A percentile compares a stretch with the other conserved stretches of the same genome.
Evolutionary conservation across 2,329 filamentous ascomycete genomes (phyloP).

Genomic region (Verticillium zaregamsianum): DNA sequence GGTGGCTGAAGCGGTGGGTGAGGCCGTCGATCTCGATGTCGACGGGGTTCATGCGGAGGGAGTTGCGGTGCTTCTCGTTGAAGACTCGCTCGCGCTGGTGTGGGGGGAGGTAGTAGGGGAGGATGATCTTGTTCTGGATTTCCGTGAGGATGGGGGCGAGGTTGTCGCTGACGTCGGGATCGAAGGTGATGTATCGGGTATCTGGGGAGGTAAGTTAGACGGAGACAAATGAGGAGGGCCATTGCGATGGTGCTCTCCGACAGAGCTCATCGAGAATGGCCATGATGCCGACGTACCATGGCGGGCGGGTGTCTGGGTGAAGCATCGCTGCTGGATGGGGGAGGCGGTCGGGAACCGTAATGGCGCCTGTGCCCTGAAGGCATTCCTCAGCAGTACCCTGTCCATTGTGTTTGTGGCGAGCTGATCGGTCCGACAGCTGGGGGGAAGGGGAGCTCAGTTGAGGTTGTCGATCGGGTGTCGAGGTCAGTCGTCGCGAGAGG

Average conservation of each 20-base stretch:
- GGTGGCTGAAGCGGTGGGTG: slow-evolving; percentile 45
- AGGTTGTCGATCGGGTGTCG: background rate
- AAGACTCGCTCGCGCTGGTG: slow-evolving; percentile 51
- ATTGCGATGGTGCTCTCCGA: no score
- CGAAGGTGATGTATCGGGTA: slow-evolving; percentile 37
- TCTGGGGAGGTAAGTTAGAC: background rate
- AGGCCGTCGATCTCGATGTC: slow-evolving; percentile 55
- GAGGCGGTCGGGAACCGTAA: background rate
- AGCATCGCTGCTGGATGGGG: slow-evolving; percentile 10
- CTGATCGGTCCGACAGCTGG: background rate
- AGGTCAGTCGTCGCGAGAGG: background rate
- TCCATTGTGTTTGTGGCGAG: background rate
- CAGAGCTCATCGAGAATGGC: no score
- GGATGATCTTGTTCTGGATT: slow-evolving; percentile 55
- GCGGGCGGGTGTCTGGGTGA: slow-evolving; percentile 9
- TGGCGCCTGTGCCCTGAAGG: slow-evolving; percentile 1
- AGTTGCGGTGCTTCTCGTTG: slow-evolving; percentile 38
- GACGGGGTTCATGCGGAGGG: slow-evolving; percentile 51
- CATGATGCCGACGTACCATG: slow-evolving; percentile 4
- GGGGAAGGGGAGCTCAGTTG: background rate
- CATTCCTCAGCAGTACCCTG: background rate
- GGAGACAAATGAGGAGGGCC: background rate
- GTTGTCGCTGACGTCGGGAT: slow-evolving; percentile 44
- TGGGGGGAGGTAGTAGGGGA: slow-evolving; percentile 54
- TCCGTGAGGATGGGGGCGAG: slow-evolving; percentile 48